phyloP scores from a whole-genome alignment of 768 basidiomycete genomes.

The Lactifluus rugatus region DNA sequence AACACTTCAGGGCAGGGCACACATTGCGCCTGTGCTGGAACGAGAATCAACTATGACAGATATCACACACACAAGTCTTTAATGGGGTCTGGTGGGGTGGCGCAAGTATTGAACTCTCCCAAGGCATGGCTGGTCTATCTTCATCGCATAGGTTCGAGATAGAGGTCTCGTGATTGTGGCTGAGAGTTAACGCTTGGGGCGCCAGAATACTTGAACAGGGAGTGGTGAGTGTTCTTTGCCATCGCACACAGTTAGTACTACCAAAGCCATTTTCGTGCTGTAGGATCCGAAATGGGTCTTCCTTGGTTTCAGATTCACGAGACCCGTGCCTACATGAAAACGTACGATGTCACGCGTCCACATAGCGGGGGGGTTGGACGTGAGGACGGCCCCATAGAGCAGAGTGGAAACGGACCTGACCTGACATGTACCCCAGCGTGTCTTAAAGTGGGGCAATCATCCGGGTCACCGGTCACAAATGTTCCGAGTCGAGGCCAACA shows the following conservation, averaged over 20 bases:
- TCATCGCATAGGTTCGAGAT: neutral
- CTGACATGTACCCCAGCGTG: no score
- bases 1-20: neutral
- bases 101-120: neutral
- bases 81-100: neutral
- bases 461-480: no score
- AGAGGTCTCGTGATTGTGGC: neutral
- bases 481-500: no score
- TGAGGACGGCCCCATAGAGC: no score
- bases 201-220: neutral
- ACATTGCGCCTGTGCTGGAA: neutral
- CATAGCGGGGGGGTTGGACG: neutral
- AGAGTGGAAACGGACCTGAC: no score
- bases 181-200: neutral
- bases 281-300: neutral
- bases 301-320: constrained; percentile 7
- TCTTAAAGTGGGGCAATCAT: neutral
- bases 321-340: no score
- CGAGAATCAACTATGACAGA: neutral
- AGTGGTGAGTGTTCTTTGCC: no score
- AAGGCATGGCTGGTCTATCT: neutral
- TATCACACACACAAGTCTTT: neutral
- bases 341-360: no score
- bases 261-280: neutral
- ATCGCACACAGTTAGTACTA: no score